Base-by-base conservation (phyloP, 2,329 filamentous ascomycete species). In the Aspergillus hortae region DNA sequence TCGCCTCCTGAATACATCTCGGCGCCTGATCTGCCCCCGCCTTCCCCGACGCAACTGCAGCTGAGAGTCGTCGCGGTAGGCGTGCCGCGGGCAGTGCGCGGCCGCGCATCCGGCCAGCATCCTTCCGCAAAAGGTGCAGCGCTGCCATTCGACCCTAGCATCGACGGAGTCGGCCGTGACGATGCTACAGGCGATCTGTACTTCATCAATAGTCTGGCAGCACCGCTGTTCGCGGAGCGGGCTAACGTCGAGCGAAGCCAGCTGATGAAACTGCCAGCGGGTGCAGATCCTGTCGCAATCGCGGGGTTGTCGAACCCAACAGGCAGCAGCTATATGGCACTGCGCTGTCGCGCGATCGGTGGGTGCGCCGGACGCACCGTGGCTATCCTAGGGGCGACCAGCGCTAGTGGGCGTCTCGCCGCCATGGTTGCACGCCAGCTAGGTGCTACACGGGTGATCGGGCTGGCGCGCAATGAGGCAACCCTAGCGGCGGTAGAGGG, bases 331-430 rank as follows among this genome's bases (percentile, higher is more conserved):
- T 51, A 43, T 25, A 47, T 51, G 36, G 36, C 49, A 6, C 44
- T 51, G 12, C 36, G 25, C 10, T 42, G 49, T 11, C 49, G 49
- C 15, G 44, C 25, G 12, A 36, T 46, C 23, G 49, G 49, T 4
- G 49, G 44, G 23, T 51, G 44, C 17, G 11, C 19, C 4, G 49
- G 49, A 11, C 49, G 49, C 11, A 51, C 49, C 6, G 49, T 51
- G 12, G 23, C 42, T 7, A 51, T 51, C 15, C 12, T 51, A 6
- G 49, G 49, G 3, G 49, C 44, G 1, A 51, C 49, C 7, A 51
- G 44, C 32, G 44, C 49, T 2, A 47, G 49, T 17, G 49, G 44
- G 2, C n/a, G 36, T 6, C 11, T 36, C 5, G 49, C 49, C 7
- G 49, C 49, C 3, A 10, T 47, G 15, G 49, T 51, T n/a, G 49